Evolutionary conservation across 2,329 filamentous ascomycete genomes (phyloP).

Genomic region (Colletotrichum chlorophyti): DNA sequence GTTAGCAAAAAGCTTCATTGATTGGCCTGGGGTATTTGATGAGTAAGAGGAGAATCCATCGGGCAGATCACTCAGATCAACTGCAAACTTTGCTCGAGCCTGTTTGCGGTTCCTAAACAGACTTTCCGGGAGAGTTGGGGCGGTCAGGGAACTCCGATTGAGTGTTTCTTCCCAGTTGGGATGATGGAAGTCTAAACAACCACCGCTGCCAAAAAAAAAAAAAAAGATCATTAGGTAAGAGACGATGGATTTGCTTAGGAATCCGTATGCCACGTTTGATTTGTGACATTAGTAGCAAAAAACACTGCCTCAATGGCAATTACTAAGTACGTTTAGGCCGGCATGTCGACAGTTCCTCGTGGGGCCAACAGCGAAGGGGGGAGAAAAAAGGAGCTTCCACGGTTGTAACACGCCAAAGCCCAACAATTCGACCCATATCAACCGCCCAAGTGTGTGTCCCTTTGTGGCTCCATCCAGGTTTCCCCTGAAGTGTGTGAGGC

Average conservation of each 20-base stretch:
- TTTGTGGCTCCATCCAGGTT: not conserved
- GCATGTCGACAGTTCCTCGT: too few relatives aligned
- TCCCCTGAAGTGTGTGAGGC: not conserved
- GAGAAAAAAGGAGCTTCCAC: not conserved
- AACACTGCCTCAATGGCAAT: conserved; percentile 20
- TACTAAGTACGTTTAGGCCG: too few relatives aligned
- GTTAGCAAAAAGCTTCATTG: not conserved
- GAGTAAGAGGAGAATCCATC: too few relatives aligned
- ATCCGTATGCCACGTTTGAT: not conserved
- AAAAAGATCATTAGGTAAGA: too few relatives aligned
- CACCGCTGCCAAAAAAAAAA: not conserved
- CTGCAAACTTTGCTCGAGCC: conserved; percentile 6
- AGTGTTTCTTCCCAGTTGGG: not conserved
- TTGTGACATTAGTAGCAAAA: too few relatives aligned
- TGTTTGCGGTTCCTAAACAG: conserved; percentile 2
- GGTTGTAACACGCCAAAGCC: not conserved
- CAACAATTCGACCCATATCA: too few relatives aligned
- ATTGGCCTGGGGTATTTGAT: not conserved
- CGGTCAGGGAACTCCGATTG: conserved; percentile 1
- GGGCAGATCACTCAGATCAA: not conserved
- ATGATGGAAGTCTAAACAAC: conserved; percentile 26
- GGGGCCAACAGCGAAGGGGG: too few relatives aligned
- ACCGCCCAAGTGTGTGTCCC: too few relatives aligned
- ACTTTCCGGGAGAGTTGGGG: not conserved
- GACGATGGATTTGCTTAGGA: not conserved